phyloP scores from a whole-genome alignment of 495 filamentous ascomycete species.

The Amphirosellinia nigrospora region DNA sequence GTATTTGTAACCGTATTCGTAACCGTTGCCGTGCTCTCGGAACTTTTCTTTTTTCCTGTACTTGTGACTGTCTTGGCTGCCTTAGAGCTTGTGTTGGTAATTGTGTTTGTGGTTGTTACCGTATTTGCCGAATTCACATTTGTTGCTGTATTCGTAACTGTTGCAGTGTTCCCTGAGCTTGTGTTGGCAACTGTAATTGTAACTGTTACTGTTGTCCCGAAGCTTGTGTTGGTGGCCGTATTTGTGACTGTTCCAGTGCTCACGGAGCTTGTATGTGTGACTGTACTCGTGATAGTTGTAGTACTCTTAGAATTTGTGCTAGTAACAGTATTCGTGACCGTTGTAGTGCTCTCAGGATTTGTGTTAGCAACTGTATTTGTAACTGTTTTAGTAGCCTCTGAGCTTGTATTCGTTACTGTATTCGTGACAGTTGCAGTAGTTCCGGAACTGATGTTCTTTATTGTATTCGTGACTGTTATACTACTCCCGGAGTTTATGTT shows the following conservation, averaged over 20 bases:
- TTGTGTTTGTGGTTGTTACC: conserved; percentile 14
- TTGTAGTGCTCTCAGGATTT: not conserved
- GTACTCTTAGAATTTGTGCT: not conserved
- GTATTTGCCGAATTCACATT: conserved; percentile 18
- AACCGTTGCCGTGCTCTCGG: conserved; percentile 1
- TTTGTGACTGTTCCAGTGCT: conserved; percentile 23
- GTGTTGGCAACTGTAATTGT: conserved; percentile 14
- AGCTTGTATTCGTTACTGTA: not conserved
- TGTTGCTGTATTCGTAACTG: conserved; percentile 21
- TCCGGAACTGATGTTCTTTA: conserved; percentile 25
- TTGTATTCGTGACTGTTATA: conserved; percentile 20
- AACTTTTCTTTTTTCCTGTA: not conserved
- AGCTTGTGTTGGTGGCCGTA: conserved; percentile 20
- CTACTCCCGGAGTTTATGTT: not conserved
- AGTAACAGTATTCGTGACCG: not conserved
- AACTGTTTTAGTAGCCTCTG: not conserved
- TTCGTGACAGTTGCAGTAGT: not conserved
- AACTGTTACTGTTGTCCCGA: not conserved
- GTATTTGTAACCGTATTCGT: conserved; percentile 12
- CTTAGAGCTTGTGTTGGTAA: not conserved
- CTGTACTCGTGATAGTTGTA: conserved; percentile 14
- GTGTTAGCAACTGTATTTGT: conserved; percentile 14
- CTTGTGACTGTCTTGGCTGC: not conserved
- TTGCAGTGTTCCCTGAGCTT: not conserved
- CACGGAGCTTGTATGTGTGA: not conserved